Percentiles rank a stretch among this genome's conserved stretches.
These are phyloP conservation scores for Sporothrix variecibatus DNA, from an alignment of 2,329 filamentous ascomycete genomes.

Conservation along the genomic window DNA sequence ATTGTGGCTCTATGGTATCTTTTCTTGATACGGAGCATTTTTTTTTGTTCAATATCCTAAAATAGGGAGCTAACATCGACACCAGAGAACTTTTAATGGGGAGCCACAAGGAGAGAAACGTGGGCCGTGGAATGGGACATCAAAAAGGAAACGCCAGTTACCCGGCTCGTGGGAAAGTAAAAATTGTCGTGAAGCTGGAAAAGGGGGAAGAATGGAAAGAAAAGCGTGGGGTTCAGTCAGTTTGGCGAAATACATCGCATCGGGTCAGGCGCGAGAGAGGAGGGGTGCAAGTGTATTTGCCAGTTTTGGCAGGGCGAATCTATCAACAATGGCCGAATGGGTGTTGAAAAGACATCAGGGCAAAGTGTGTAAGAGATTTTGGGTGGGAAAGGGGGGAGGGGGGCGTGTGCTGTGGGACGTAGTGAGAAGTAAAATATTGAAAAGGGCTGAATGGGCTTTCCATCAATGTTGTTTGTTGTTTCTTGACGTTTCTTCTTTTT, in stretches of 20 bases:
- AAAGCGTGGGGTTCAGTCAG: conserved; percentile 9
- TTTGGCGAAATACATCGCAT: conserved; percentile 10
- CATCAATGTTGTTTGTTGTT: not conserved
- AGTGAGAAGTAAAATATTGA: not conserved
- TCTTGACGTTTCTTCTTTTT: not conserved
- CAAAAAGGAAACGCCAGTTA: not conserved
- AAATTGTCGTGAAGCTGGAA: not conserved
- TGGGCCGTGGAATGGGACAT: not conserved
- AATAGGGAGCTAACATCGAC: not conserved
- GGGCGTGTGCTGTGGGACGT: not conserved
- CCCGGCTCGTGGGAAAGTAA: not conserved
- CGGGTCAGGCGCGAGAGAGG: not conserved
- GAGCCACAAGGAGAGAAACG: conserved; percentile 5
- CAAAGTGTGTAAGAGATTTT: not conserved
- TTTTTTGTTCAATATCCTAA: not conserved
- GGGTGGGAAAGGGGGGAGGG: not conserved
- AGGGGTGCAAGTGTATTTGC: not conserved
- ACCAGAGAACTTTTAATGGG: not conserved
- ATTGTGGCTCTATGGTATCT: not conserved
- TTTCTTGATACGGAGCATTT: not conserved
- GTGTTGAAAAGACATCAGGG: not conserved
- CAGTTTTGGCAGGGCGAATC: not conserved
- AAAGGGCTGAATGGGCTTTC: not conserved
- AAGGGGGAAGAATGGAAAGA: not conserved
- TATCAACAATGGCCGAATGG: not conserved